Conservation (phyloP, 345 rosid species). For the Theobroma cacao region DNA sequence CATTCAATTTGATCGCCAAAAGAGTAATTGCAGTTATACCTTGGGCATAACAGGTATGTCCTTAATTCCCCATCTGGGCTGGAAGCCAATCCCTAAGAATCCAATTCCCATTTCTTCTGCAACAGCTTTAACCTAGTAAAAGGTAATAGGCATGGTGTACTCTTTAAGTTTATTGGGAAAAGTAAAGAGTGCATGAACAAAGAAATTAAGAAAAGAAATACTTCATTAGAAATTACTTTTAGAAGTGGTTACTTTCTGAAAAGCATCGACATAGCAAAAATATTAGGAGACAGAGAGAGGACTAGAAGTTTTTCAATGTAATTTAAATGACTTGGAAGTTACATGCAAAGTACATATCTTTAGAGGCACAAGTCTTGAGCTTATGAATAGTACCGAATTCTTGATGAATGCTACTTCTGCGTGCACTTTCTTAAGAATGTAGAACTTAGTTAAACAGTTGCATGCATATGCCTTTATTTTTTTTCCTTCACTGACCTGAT, state of each 20-base stretch:
- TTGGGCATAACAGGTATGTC: constrained; percentile 98
- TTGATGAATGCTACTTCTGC: neutral
- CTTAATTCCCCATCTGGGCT: constrained; percentile 83
- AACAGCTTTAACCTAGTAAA: constrained; percentile 87
- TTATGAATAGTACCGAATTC: neutral
- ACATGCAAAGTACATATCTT: neutral
- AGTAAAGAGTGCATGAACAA: neutral
- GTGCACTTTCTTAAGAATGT: neutral
- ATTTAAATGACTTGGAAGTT: constrained; percentile 1
- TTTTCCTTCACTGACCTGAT: constrained; percentile 60
- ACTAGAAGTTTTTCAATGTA: neutral
- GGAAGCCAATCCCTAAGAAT: constrained; percentile 96
- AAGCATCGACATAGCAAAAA: neutral
- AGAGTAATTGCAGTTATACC: constrained; percentile 39
- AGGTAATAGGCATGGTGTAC: neutral
- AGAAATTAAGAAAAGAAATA: neutral
- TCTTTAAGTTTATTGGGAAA: neutral
- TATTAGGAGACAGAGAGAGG: neutral
- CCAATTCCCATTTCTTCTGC: constrained; percentile 99
- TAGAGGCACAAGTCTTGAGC: neutral
- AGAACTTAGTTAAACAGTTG: neutral
- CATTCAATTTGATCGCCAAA: neutral
- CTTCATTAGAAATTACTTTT: neutral
- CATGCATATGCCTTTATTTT: neutral
- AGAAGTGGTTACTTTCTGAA: neutral